phyloP scores from a whole-genome alignment of 2,329 filamentous ascomycete species.

The Incumbomyces lentus region DNA sequence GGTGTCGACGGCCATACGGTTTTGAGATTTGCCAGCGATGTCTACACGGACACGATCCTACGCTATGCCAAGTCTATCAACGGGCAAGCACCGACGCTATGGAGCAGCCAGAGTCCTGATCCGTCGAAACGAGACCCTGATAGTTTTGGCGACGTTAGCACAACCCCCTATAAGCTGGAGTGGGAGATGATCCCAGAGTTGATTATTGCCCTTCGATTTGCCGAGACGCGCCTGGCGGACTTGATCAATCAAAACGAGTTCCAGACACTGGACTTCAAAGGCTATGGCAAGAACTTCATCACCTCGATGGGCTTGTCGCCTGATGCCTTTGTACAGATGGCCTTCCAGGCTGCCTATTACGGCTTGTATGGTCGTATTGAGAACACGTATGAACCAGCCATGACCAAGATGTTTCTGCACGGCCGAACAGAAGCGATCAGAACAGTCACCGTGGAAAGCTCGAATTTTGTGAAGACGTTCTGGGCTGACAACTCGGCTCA shows the following conservation, averaged over 20 bases:
- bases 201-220: constrained; percentile 82
- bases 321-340: constrained; percentile 97
- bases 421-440: constrained; percentile 90
- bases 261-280: constrained; percentile 73
- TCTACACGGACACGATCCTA: constrained; percentile 96
- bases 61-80: constrained; percentile 94
- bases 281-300: constrained; percentile 96
- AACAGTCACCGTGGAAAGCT: constrained; percentile 67
- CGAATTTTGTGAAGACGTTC: constrained; percentile 78
- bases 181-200: constrained; percentile 96
- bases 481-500: constrained; percentile 82
- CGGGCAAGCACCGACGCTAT: constrained; percentile 79
- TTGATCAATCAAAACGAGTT: constrained; percentile 96
- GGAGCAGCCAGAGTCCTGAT: constrained; percentile 83
- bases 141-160: constrained; percentile 86
- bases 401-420: constrained; percentile 92
- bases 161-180: constrained; percentile 88
- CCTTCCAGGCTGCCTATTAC: constrained; percentile 96
- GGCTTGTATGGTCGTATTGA: constrained; percentile 89
- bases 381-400: constrained; percentile 93
- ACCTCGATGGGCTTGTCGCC: constrained; percentile 94
- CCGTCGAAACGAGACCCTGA: constrained; percentile 83
- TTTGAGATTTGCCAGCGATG: constrained; percentile 84
- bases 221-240: constrained; percentile 86
- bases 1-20: constrained; percentile 97